Conservation (phyloP, 139 green algal species). For the Chlamydomonas applanata region DNA sequence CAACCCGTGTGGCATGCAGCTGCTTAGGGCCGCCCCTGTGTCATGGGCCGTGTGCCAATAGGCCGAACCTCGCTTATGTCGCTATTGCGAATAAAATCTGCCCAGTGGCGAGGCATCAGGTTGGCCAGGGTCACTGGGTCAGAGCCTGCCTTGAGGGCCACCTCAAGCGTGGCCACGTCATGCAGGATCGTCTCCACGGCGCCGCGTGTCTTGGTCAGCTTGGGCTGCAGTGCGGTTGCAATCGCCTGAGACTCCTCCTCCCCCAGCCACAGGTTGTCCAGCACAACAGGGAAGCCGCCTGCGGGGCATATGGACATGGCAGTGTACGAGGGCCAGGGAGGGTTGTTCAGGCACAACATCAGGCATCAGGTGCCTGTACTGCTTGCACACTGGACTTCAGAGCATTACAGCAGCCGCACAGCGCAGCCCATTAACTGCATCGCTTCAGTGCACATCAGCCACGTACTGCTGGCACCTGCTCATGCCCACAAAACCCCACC, state of each 20-base stretch:
- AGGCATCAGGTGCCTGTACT: too few species aligned
- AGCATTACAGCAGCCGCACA: too few species aligned
- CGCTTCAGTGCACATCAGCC: background rate
- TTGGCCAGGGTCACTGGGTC: constrained; percentile 76
- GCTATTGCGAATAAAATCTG: constrained; percentile 81
- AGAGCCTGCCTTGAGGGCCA: constrained; percentile 46
- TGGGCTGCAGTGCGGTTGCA: constrained; percentile 68
- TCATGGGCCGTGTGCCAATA: constrained; percentile 27
- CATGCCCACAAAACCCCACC: too few species aligned
- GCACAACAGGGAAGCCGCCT: constrained; percentile 59
- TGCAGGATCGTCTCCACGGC: constrained; percentile 71
- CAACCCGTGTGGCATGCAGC: too few species aligned
- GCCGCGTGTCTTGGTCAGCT: constrained; percentile 68
- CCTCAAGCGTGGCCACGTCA: constrained; percentile 63
- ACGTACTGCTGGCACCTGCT: too few species aligned
- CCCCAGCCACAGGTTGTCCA: constrained; percentile 79
- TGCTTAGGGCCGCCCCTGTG: background rate
- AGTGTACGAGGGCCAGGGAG: too few species aligned
- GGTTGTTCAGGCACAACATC: too few species aligned
- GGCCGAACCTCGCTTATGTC: constrained; percentile 13
- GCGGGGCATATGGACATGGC: too few species aligned
- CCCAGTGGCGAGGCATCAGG: constrained; percentile 82
- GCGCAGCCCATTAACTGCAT: background rate
- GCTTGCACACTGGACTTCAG: too few species aligned
- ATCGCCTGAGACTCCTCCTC: constrained; percentile 71